These are phyloP conservation scores for Daldinia grandis DNA, from an alignment of 495 filamentous ascomycete species.

Conservation along the genomic window DNA sequence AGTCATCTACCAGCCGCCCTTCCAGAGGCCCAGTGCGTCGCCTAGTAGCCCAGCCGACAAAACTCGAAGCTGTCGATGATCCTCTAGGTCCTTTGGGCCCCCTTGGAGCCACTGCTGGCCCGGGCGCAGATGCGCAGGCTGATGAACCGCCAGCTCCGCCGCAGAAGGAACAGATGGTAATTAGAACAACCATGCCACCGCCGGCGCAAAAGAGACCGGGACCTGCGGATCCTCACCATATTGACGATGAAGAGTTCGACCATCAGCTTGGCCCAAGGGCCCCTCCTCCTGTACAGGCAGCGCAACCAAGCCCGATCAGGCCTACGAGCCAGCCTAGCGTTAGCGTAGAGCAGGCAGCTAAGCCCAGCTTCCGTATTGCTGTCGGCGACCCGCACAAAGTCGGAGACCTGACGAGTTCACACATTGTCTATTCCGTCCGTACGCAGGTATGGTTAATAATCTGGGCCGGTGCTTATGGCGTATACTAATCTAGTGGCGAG, in stretches of 20 bases:
- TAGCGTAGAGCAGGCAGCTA: conserved; percentile 86
- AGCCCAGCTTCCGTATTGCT: conserved; percentile 88
- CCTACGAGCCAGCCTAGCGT: conserved; percentile 80
- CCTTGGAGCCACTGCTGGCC: conserved; percentile 61
- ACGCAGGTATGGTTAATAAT: conserved; percentile 73
- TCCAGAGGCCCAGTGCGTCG: conserved; percentile 61
- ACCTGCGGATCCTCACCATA: conserved; percentile 56
- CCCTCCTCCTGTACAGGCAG: conserved; percentile 77
- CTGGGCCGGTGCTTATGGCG: not conserved
- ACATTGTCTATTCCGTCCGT: conserved; percentile 95
- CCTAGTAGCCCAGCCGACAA: conserved; percentile 80
- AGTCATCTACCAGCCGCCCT: conserved; percentile 46
- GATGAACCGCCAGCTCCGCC: conserved; percentile 88
- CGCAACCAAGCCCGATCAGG: conserved; percentile 61
- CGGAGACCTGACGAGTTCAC: conserved; percentile 93
- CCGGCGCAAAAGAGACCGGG: conserved; percentile 61
- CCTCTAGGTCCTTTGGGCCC: conserved; percentile 93
- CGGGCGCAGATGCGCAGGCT: conserved; percentile 45
- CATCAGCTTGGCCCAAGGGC: conserved; percentile 63
- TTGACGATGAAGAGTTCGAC: conserved; percentile 62
- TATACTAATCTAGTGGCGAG: conserved; percentile 2
- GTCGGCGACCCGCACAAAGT: conserved; percentile 98
- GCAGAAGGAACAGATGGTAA: conserved; percentile 78
- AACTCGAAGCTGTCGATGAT: conserved; percentile 66
- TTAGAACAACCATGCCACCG: conserved; percentile 61